Evolutionary conservation across 208 protist species (phyloP).

Genomic region (Leishmania braziliensis): DNA sequence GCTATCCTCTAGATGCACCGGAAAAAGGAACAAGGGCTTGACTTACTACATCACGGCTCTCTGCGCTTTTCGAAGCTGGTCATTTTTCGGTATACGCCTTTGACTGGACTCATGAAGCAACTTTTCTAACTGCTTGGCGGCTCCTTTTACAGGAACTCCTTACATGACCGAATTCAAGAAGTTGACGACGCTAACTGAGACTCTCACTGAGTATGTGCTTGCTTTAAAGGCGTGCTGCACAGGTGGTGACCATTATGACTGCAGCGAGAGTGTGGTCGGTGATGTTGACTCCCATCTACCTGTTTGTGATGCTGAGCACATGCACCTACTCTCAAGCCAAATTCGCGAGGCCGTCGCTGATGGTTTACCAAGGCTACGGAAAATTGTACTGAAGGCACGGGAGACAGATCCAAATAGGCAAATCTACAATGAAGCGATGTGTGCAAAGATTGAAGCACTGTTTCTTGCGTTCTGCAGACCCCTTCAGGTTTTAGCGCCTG

Average conservation of each 20-base stretch:
- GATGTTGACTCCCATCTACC: not conserved
- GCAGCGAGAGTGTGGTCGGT: not conserved
- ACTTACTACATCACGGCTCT: not conserved
- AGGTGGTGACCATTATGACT: not conserved
- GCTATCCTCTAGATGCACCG: not conserved
- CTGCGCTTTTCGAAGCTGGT: not conserved
- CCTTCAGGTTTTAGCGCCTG: conserved; percentile 9
- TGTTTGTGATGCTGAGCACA: conserved; percentile 1
- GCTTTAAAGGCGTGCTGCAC: not conserved
- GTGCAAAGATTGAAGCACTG: conserved; percentile 74
- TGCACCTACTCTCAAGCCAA: conserved; percentile 7
- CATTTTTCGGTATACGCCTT: not conserved
- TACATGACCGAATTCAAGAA: conserved; percentile 38
- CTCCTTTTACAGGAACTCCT: not conserved
- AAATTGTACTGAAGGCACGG: conserved; percentile 67
- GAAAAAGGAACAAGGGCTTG: conserved; percentile 1
- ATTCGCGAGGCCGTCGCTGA: conserved; percentile 18
- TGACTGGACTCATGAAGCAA: not conserved
- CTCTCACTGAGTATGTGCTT: conserved; percentile 21
- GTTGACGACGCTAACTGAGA: conserved; percentile 15
- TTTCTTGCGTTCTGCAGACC: conserved; percentile 45
- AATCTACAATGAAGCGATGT: conserved; percentile 92
- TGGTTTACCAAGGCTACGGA: conserved; percentile 52
- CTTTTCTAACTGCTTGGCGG: not conserved
- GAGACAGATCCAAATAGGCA: conserved; percentile 84